phyloP scores from a whole-genome alignment of 306 rosid species.

The Vigna radiata region DNA sequence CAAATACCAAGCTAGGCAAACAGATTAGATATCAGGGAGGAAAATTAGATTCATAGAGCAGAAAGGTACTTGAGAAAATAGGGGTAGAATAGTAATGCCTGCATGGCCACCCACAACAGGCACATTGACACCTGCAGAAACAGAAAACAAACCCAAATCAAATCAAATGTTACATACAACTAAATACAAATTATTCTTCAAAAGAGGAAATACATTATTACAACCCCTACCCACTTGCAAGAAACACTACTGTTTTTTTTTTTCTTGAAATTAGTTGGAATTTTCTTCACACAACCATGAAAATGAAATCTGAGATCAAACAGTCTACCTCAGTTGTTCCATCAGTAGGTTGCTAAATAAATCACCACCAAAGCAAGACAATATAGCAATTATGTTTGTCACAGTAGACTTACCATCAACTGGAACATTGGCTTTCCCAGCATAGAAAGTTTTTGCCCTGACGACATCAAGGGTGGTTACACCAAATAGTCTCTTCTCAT shows the following conservation, averaged over 20 bases:
- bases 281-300: constrained; percentile 7
- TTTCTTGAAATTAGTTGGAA: neutral
- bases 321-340: neutral
- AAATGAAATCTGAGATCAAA: neutral
- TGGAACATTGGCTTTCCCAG: constrained; percentile 88
- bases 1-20: constrained; percentile 18
- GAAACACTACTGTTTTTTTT: neutral
- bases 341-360: neutral
- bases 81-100: constrained; percentile 92
- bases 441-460: constrained; percentile 95
- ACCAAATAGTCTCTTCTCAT: constrained; percentile 89
- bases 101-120: constrained; percentile 99
- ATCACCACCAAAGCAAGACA: neutral
- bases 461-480: constrained; percentile 99
- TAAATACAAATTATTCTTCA: constrained; percentile 1
- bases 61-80: constrained; percentile 85
- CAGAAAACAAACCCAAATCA: constrained; percentile 25
- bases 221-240: constrained; percentile 17
- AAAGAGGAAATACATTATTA: constrained; percentile 21
- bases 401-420: constrained; percentile 71
- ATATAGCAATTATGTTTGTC: neutral
- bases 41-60: neutral
- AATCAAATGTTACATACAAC: constrained; percentile 2
- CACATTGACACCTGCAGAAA: constrained; percentile 85
- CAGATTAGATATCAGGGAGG: constrained; percentile 26